Percentiles rank a stretch among this genome's conserved stretches.
These are phyloP conservation scores for Apiospora saccharicola DNA, from an alignment of 2,329 filamentous ascomycete species.

Conservation along the genomic window DNA sequence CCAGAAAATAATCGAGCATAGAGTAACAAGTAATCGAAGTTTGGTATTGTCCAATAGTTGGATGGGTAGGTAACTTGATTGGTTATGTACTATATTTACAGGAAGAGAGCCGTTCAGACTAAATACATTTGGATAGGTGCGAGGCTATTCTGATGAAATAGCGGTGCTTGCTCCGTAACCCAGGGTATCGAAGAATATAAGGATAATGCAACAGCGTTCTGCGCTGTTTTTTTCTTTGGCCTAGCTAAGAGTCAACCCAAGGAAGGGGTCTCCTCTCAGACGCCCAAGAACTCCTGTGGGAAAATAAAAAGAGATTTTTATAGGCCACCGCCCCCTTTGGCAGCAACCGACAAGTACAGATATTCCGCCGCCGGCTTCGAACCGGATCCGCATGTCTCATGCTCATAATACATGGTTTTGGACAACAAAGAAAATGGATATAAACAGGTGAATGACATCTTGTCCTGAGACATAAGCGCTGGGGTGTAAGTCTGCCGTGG, in stretches of 20 bases:
- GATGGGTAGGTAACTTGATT: not conserved
- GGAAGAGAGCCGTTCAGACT: not conserved
- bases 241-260: not conserved
- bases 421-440: slow-evolving; percentile 6
- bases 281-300: not conserved
- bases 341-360: slow-evolving; percentile 10
- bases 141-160: not conserved
- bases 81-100: not conserved
- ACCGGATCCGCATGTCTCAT: slow-evolving; percentile 20
- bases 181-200: slow-evolving; percentile 22
- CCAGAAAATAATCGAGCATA: not conserved
- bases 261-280: not conserved
- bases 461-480: slow-evolving; percentile 5
- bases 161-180: not conserved
- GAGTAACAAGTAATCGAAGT: not conserved
- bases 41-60: not conserved
- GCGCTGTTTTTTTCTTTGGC: not conserved
- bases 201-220: not conserved
- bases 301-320: not conserved
- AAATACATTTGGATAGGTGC: slow-evolving; percentile 5
- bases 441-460: not conserved
- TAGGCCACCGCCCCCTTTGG: not conserved
- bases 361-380: slow-evolving; percentile 13
- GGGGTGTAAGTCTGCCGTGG: not conserved
- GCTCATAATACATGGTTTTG: slow-evolving; percentile 19